phyloP scores from a whole-genome alignment of 2,329 filamentous ascomycete genomes.

The Fusarium sp. region DNA sequence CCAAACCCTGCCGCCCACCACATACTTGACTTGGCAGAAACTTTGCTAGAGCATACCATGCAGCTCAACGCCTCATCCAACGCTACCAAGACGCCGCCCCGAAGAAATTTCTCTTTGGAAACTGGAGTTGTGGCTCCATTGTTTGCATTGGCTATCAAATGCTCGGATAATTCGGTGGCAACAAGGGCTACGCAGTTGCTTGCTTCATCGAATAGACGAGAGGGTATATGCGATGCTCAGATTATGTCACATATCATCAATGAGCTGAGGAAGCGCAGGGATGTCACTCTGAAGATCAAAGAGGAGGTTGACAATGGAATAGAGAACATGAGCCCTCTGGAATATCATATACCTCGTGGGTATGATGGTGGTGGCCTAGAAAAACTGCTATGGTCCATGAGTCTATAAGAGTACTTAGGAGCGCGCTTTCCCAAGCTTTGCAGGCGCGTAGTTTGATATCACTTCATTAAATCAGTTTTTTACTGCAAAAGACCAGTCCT shows the following conservation, averaged over 20 bases:
- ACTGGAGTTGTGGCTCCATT: constrained; percentile 34
- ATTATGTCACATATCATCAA: constrained; percentile 18
- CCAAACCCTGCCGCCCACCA: constrained; percentile 16
- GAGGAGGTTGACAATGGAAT: fast-evolving
- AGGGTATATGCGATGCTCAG: constrained; percentile 34
- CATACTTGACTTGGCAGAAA: constrained; percentile 15
- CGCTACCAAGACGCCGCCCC: constrained; percentile 13
- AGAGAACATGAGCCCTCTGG: not conserved
- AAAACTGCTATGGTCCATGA: constrained; percentile 14
- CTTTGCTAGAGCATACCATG: constrained; percentile 1
- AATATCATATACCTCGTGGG: constrained; percentile 1
- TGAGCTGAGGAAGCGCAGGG: not conserved
- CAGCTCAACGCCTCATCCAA: constrained; percentile 3
- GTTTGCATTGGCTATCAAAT: constrained; percentile 34
- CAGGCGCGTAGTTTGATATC: too few species aligned
- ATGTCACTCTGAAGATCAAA: not conserved
- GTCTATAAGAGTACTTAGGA: not conserved
- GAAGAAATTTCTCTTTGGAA: constrained; percentile 34
- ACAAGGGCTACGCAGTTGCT: constrained; percentile 22
- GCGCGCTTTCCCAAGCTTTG: too few species aligned
- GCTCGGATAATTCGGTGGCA: constrained; percentile 21
- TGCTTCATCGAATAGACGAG: constrained; percentile 17
- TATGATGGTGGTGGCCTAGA: constrained; percentile 17
- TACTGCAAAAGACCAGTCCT: too few species aligned
- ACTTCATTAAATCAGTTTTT: not conserved